Evolutionary conservation across 2,329 filamentous ascomycete species (phyloP).

Genomic region (Botrytis sinoallii): DNA sequence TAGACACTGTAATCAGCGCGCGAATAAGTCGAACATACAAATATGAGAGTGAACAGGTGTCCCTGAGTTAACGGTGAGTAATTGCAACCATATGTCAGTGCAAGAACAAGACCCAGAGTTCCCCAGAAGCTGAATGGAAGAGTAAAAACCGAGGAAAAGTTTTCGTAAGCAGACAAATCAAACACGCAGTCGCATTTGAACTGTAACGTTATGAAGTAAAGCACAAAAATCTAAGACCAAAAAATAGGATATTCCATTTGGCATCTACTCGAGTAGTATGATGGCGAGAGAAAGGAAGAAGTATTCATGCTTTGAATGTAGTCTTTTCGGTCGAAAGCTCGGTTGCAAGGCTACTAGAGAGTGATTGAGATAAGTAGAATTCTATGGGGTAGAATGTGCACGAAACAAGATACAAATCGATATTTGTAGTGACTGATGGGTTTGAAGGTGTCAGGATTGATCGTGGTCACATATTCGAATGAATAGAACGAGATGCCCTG

Average conservation of each 20-base stretch:
- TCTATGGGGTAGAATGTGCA: too few species aligned
- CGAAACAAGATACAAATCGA: neutral
- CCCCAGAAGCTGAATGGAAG: neutral
- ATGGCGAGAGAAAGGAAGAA: neutral
- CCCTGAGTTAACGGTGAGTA: neutral
- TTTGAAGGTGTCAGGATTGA: neutral
- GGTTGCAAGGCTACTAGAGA: neutral
- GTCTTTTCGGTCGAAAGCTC: neutral
- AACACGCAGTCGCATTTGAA: neutral
- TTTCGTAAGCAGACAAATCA: neutral
- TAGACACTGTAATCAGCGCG: neutral
- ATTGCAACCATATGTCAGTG: neutral
- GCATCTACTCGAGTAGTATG: neutral
- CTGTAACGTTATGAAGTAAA: neutral
- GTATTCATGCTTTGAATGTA: neutral
- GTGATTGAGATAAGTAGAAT: neutral
- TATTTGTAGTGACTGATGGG: neutral
- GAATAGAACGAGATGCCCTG: neutral
- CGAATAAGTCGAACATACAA: neutral
- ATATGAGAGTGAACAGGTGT: accelerated
- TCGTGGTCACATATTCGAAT: neutral
- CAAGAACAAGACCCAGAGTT: neutral
- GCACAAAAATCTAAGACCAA: neutral
- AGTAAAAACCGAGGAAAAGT: neutral
- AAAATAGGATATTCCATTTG: neutral